Evolutionary conservation across 2,329 filamentous ascomycete species (phyloP).

Genomic region (Arthrobotrys pseudoclavata): DNA sequence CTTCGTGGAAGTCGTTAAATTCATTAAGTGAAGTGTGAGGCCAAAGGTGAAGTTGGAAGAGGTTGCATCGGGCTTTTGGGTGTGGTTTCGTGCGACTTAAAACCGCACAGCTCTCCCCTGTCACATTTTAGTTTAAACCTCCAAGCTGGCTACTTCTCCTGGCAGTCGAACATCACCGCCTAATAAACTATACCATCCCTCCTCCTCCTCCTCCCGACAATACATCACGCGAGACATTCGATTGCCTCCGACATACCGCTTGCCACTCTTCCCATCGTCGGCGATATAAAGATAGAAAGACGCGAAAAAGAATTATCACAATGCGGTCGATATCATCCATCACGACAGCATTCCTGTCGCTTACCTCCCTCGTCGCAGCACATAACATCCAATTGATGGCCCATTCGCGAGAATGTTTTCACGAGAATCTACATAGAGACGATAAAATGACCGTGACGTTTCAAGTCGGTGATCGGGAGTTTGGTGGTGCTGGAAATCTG

Average conservation of each 20-base stretch:
- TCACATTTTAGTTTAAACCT: conserved; percentile 36
- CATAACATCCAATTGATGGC: conserved; percentile 97
- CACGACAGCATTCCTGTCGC: conserved; percentile 69
- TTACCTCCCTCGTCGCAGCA: conserved; percentile 70
- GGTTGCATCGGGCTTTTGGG: not conserved
- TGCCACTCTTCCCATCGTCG: not conserved
- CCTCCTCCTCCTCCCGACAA: not conserved
- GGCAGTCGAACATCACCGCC: not conserved
- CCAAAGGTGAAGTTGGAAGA: not conserved
- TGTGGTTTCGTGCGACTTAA: conserved; percentile 43
- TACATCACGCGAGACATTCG: conserved; percentile 13
- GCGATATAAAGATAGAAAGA: not conserved
- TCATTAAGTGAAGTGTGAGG: not conserved
- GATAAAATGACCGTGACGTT: conserved; percentile 99
- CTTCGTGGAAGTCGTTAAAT: conserved; percentile 7
- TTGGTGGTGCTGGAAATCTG: conserved; percentile 91
- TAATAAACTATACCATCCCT: not conserved
- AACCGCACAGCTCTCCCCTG: conserved; percentile 25
- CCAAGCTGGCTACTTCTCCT: conserved; percentile 59
- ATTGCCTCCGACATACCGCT: not conserved
- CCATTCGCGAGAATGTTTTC: conserved; percentile 97
- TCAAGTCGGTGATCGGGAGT: conserved; percentile 96
- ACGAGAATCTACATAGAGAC: conserved; percentile 90
- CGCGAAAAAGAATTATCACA: not conserved
- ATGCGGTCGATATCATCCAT: conserved; percentile 57